phyloP scores from a whole-genome alignment of 78 protist genomes.

The Isochrysis galbana region DNA sequence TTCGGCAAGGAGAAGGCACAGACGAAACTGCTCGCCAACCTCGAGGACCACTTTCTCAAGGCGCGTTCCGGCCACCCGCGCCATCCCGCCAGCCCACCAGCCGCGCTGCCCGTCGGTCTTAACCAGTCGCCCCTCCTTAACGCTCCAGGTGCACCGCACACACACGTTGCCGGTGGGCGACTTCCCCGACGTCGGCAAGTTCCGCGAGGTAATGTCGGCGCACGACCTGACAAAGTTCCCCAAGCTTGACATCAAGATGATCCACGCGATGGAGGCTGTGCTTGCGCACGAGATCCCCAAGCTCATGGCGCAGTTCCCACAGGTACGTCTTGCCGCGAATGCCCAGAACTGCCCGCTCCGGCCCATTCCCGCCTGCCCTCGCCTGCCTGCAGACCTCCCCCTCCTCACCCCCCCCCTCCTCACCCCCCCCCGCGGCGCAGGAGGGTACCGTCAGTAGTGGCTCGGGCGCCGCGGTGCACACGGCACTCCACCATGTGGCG shows the following conservation, averaged over 20 bases:
- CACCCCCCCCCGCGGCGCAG: not conserved
- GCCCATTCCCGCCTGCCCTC: not conserved
- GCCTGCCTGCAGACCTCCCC: not conserved
- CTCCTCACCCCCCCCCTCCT: not conserved
- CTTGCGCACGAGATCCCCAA: not conserved
- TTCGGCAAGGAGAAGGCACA: conserved; percentile 79
- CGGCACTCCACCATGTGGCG: too few relatives aligned
- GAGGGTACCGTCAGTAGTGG: too few relatives aligned
- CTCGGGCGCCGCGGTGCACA: too few relatives aligned
- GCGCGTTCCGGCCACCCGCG: not conserved
- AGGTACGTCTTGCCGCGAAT: not conserved
- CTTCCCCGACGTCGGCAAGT: not conserved
- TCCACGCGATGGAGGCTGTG: not conserved
- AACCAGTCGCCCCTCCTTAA: not conserved
- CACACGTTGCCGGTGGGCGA: conserved; percentile 9
- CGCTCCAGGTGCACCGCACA: conserved; percentile 47
- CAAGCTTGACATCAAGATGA: not conserved
- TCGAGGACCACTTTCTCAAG: conserved; percentile 63
- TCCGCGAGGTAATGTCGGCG: not conserved
- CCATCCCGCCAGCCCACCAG: too few relatives aligned
- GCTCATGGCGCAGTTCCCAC: conserved; percentile 12
- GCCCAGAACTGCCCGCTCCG: not conserved
- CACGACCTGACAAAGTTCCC: conserved; percentile 24
- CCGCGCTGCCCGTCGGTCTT: conserved; percentile 43
- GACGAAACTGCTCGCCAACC: conserved; percentile 48